A percentile compares a stretch with the other conserved stretches of the same genome.
Conservation (phyloP, 139 green algal genomes). For the Chlorella sp. region DNA sequence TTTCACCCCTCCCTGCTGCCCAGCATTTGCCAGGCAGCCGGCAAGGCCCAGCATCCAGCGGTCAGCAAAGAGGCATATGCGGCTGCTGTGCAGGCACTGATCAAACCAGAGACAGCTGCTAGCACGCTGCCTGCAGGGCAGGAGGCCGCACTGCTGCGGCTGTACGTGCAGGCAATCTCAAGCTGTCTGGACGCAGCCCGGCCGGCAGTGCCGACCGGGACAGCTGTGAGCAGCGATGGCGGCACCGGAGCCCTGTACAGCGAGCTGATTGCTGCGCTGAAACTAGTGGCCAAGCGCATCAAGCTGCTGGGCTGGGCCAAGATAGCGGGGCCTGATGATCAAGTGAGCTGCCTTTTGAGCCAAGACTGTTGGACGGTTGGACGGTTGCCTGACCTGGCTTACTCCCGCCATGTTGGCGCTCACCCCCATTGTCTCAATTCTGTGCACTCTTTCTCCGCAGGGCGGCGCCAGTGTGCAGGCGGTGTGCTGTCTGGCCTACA, state of each 20-base stretch:
- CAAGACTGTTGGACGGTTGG: too few relatives aligned
- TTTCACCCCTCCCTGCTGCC: constrained; percentile 19
- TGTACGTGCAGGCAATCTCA: background rate
- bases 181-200: background rate
- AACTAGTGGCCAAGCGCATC: constrained; percentile 2
- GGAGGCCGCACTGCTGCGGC: constrained; percentile 15
- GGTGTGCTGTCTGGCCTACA: constrained; percentile 3
- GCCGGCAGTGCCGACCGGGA: background rate
- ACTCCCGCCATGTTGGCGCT: too few relatives aligned
- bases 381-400: too few relatives aligned
- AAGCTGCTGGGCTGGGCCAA: constrained; percentile 11
- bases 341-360: background rate
- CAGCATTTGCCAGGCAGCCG: background rate
- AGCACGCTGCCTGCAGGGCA: constrained; percentile 4
- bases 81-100: constrained; percentile 11
- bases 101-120: background rate
- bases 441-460: background rate
- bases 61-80: constrained; percentile 11
- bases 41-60: background rate
- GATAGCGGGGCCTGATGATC: background rate
- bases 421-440: too few relatives aligned
- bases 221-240: background rate
- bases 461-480: background rate
- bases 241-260: background rate
- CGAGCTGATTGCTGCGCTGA: constrained; percentile 13